Conservation (phyloP, 2,329 filamentous ascomycete genomes). For the Neurospora sp. region DNA sequence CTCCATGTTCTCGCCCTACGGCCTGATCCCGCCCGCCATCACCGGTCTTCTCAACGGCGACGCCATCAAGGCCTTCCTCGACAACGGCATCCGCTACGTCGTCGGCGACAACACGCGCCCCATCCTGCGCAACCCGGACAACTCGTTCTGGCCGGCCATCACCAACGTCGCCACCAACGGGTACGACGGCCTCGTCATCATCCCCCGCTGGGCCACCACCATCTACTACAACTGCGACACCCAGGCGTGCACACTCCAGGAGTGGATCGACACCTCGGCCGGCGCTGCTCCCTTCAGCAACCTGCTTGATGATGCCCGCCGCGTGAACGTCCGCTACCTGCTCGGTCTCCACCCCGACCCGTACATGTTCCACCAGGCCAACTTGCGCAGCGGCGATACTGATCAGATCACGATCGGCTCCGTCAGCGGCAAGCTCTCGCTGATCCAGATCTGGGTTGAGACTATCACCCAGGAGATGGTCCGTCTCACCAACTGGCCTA, state of each 20-base stretch:
- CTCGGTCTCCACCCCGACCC: conserved; percentile 45
- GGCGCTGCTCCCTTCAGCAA: conserved; percentile 43
- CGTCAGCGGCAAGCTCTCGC: conserved; percentile 34
- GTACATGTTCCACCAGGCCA: conserved; percentile 57
- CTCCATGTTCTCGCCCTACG: conserved; percentile 38
- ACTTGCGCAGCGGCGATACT: conserved; percentile 42
- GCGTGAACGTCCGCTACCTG: conserved; percentile 46
- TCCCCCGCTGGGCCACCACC: conserved; percentile 50
- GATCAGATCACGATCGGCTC: conserved; percentile 37
- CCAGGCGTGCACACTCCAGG: conserved; percentile 43
- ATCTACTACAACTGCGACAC: conserved; percentile 58
- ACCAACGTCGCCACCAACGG: conserved; percentile 42
- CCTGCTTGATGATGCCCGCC: conserved; percentile 39
- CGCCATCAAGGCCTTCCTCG: conserved; percentile 47
- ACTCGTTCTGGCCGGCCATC: conserved; percentile 45
- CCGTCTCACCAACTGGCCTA: conserved; percentile 38
- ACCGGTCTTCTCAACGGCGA: conserved; percentile 57
- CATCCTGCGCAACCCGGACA: conserved; percentile 40
- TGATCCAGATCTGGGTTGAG: conserved; percentile 50
- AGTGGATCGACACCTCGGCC: conserved; percentile 51
- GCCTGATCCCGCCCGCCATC: conserved; percentile 53
- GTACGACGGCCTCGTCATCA: conserved; percentile 44
- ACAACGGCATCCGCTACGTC: conserved; percentile 48
- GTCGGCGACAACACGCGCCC: conserved; percentile 56
- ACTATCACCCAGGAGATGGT: conserved; percentile 42